phyloP scores from a whole-genome alignment of 768 basidiomycete genomes.

The Leccinum boreale region DNA sequence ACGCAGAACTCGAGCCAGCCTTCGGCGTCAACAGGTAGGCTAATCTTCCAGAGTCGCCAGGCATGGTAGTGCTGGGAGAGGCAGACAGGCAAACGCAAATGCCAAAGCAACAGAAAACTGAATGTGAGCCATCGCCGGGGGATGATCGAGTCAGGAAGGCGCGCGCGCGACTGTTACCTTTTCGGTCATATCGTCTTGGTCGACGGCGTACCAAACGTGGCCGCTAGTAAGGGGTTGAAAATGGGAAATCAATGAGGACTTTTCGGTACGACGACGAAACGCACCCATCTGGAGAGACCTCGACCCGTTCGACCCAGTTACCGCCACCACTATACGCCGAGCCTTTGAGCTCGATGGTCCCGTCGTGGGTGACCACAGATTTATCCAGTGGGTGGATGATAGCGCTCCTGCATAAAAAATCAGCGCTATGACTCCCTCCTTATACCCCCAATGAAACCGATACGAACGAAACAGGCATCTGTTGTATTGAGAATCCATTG shows the following conservation, averaged over 20 bases:
- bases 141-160: not conserved
- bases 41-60: constrained; percentile 52
- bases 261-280: not conserved
- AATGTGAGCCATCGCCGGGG: not conserved
- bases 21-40: constrained; percentile 50
- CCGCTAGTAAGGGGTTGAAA: not conserved
- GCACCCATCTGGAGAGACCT: constrained; percentile 36
- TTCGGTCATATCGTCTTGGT: constrained; percentile 14
- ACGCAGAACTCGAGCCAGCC: constrained; percentile 57
- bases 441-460: not conserved
- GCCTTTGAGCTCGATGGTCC: constrained; percentile 41
- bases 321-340: constrained; percentile 48
- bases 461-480: constrained; percentile 57
- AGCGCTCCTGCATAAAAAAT: constrained; percentile 7
- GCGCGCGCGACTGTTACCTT: constrained; percentile 2
- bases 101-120: not conserved
- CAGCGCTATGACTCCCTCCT: not conserved
- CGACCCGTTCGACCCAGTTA: constrained; percentile 56
- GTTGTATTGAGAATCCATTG: constrained; percentile 54
- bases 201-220: constrained; percentile 16
- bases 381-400: constrained; percentile 31
- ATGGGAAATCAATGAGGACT: not conserved
- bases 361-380: constrained; percentile 46
- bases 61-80: constrained; percentile 46
- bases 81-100: not conserved